phyloP scores from a whole-genome alignment of 1,284 basidiomycete species.

The Cryptococcus neoformans region DNA sequence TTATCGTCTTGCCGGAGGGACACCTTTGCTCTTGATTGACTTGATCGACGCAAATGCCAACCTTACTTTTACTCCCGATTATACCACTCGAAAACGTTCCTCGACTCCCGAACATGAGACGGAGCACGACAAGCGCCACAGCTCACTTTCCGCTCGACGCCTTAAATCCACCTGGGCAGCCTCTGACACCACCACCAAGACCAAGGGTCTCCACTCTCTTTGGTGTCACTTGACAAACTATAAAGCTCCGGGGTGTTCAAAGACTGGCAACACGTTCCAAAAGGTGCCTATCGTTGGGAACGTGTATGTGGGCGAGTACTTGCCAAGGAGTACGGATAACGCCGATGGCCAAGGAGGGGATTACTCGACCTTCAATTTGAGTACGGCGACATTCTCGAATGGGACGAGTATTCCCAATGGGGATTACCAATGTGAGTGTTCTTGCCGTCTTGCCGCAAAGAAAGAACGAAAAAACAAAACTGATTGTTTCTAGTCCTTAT shows the following conservation, averaged over 20 bases:
- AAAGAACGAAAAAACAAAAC: background rate
- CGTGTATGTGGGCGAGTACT: conserved; percentile 48
- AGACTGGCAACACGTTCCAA: conserved; percentile 35
- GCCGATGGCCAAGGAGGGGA: conserved; percentile 42
- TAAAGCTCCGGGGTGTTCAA: conserved; percentile 18
- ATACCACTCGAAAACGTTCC: conserved; percentile 22
- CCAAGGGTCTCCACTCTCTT: conserved; percentile 2
- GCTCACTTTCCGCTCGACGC: conserved; percentile 7
- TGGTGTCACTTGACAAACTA: conserved; percentile 25
- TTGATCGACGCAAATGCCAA: conserved; percentile 48
- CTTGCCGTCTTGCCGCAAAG: background rate
- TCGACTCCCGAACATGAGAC: conserved; percentile 22
- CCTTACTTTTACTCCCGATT: conserved; percentile 38
- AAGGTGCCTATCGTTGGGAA: conserved; percentile 51
- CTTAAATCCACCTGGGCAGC: conserved; percentile 3
- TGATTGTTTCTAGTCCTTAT: conserved; percentile 51
- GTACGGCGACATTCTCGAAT: conserved; percentile 55
- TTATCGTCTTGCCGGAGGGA: conserved; percentile 56
- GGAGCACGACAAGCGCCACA: conserved; percentile 17
- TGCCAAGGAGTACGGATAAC: conserved; percentile 41
- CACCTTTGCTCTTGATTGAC: conserved; percentile 54
- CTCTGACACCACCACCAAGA: background rate
- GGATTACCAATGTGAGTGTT: conserved; percentile 51
- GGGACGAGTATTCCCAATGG: conserved; percentile 62
- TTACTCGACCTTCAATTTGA: conserved; percentile 51